phyloP scores from a whole-genome alignment of 2,329 filamentous ascomycete genomes.

The Chaetomiaceae sp. region DNA sequence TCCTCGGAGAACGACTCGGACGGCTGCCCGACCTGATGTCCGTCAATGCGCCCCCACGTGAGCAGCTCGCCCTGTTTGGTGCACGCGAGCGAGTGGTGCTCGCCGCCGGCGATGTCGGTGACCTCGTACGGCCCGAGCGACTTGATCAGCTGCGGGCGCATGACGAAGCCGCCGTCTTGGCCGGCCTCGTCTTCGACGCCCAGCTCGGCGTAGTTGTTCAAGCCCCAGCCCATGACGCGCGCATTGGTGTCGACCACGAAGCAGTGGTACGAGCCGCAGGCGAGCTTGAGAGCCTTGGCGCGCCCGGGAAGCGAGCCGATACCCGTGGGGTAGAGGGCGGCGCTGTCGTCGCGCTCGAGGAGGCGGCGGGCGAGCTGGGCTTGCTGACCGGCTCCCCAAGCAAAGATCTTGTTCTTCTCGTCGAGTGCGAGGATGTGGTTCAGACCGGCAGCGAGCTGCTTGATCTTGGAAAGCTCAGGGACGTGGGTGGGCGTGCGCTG shows the following conservation, averaged over 20 bases:
- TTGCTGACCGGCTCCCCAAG: conserved; percentile 71
- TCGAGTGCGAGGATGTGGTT: conserved; percentile 70
- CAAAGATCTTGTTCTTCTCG: conserved; percentile 58
- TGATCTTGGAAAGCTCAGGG: conserved; percentile 62
- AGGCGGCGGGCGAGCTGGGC: conserved; percentile 57
- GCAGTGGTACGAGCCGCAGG: conserved; percentile 71
- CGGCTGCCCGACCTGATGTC: conserved; percentile 54
- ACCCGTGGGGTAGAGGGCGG: conserved; percentile 34
- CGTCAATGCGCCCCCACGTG: conserved; percentile 57
- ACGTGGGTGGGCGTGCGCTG: conserved; percentile 53
- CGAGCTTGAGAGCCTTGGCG: conserved; percentile 63
- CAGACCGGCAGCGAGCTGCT: conserved; percentile 58
- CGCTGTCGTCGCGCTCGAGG: conserved; percentile 49
- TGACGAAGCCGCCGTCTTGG: conserved; percentile 62
- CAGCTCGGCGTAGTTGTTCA: conserved; percentile 80
- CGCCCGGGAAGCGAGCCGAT: conserved; percentile 34
- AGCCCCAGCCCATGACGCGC: conserved; percentile 74
- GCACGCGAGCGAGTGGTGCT: conserved; percentile 69
- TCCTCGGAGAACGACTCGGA: conserved; percentile 52
- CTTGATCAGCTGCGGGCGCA: conserved; percentile 65
- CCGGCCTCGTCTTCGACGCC: conserved; percentile 64
- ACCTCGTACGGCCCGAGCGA: conserved; percentile 62
- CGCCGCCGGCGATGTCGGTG: conserved; percentile 60
- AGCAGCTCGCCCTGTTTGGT: conserved; percentile 54
- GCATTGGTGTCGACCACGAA: conserved; percentile 71